A percentile compares a stretch with the other conserved stretches of the same genome.
These are phyloP conservation scores for Penicillium capsulatum DNA, from an alignment of 2,329 filamentous ascomycete species.

Conservation along the genomic window DNA sequence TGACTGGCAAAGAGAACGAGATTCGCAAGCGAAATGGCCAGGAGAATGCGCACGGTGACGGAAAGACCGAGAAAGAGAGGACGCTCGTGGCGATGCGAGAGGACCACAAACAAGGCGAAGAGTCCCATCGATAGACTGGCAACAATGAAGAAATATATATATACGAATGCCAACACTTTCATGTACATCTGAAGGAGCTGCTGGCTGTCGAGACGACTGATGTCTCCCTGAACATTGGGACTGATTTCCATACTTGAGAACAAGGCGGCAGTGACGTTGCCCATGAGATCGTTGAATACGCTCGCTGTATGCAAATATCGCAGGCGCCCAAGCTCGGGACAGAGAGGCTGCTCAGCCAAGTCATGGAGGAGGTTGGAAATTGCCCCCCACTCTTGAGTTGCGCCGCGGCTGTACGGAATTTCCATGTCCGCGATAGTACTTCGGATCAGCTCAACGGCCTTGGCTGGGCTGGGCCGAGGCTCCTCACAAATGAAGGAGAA, in stretches of 20 bases:
- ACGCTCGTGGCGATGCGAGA: conserved; percentile 27
- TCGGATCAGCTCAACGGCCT: conserved; percentile 33
- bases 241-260: conserved; percentile 41
- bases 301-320: conserved; percentile 25
- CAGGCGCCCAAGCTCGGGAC: conserved; percentile 18
- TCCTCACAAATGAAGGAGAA: conserved; percentile 40
- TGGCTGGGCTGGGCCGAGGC: conserved; percentile 25
- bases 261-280: conserved; percentile 39
- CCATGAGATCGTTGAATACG: conserved; percentile 32
- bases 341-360: conserved; percentile 30
- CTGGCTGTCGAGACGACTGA: conserved; percentile 25
- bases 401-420: conserved; percentile 35
- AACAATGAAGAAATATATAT: conserved; percentile 39
- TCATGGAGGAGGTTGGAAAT: conserved; percentile 33
- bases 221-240: conserved; percentile 27
- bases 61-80: conserved; percentile 24
- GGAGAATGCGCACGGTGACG: conserved; percentile 25
- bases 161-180: conserved; percentile 38
- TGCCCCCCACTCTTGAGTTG: conserved; percentile 29
- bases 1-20: conserved; percentile 30
- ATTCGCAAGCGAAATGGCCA: conserved; percentile 28
- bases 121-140: conserved; percentile 36
- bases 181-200: conserved; percentile 37
- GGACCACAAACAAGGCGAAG: conserved; percentile 32
- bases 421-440: conserved; percentile 40